A percentile compares a stretch with the other conserved stretches of the same genome.
These are phyloP conservation scores for Phytophthora pisi DNA, from an alignment of 352 stramenopile species.

Conservation along the genomic window DNA sequence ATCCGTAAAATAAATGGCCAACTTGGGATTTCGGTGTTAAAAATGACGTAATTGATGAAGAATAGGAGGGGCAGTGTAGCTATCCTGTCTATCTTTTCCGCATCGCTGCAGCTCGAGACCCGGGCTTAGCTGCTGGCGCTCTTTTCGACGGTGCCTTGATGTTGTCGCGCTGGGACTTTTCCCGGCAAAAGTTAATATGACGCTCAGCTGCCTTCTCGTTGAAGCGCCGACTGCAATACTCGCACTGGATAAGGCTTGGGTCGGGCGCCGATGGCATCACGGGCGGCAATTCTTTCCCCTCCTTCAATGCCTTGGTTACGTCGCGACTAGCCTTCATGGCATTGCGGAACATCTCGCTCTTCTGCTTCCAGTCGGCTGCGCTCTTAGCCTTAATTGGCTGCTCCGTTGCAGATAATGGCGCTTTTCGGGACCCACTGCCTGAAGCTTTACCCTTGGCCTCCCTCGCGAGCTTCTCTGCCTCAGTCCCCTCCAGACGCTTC, in stretches of 20 bases:
- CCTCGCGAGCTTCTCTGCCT: constrained; percentile 72
- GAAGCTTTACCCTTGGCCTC: constrained; percentile 40
- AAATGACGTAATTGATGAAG: too few species aligned
- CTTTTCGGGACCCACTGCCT: constrained; percentile 25
- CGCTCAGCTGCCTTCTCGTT: constrained; percentile 92
- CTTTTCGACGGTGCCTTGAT: constrained; percentile 54
- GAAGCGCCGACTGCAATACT: constrained; percentile 91
- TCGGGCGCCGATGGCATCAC: constrained; percentile 69
- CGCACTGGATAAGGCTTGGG: constrained; percentile 89
- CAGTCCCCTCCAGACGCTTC: constrained; percentile 72
- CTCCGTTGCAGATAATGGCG: constrained; percentile 37
- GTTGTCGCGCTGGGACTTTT: constrained; percentile 73
- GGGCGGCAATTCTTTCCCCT: constrained; percentile 66
- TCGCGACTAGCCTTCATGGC: constrained; percentile 88
- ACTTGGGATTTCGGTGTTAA: too few species aligned
- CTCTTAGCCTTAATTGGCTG: constrained; percentile 64
- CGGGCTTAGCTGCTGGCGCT: constrained; percentile 37
- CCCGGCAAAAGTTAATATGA: constrained; percentile 92
- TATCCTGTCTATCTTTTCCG: constrained; percentile 49
- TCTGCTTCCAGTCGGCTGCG: constrained; percentile 82
- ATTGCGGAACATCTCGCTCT: constrained; percentile 86
- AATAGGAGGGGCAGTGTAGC: too few species aligned
- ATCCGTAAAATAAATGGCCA: constrained; percentile 8
- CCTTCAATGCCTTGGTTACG: constrained; percentile 67
- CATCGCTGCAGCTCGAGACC: constrained; percentile 36